These are phyloP conservation scores for Botrytis tulipae DNA, from an alignment of 2,329 filamentous ascomycete species.

Conservation along the genomic window DNA sequence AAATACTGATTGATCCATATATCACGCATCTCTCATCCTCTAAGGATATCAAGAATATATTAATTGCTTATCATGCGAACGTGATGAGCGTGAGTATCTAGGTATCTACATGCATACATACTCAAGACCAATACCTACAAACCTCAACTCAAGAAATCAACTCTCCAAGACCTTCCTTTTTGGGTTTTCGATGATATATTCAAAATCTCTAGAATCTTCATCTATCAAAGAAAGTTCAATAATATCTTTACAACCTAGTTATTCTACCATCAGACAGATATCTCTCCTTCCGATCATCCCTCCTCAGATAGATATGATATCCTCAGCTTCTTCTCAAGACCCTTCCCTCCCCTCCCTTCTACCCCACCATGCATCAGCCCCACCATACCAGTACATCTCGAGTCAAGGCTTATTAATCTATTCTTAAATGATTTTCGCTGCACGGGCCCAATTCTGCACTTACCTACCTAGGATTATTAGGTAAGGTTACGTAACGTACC, in stretches of 20 bases:
- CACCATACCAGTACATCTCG: background rate
- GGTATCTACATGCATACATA: background rate
- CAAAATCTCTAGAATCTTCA: no score
- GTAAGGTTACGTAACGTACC: no score
- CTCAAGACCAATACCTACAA: background rate
- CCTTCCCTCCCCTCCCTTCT: background rate
- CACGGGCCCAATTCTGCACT: background rate
- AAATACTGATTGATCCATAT: background rate
- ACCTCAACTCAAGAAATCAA: background rate
- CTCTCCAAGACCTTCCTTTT: background rate
- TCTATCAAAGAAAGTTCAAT: no score
- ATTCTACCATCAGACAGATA: background rate
- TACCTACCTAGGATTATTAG: no score
- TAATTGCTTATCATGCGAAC: background rate
- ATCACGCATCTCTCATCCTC: background rate
- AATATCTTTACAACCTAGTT: no score
- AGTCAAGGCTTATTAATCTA: background rate
- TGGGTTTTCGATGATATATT: background rate
- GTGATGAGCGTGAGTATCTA: background rate
- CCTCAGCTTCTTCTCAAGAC: background rate
- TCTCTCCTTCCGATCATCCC: background rate
- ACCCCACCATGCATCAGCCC: background rate
- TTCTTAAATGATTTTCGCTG: background rate
- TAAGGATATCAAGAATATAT: background rate
- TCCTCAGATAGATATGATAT: background rate